A percentile compares a stretch with the other conserved stretches of the same genome.
phyloP scores from a whole-genome alignment of 352 stramenopile genomes.

The Globisporangium sylvaticum region DNA sequence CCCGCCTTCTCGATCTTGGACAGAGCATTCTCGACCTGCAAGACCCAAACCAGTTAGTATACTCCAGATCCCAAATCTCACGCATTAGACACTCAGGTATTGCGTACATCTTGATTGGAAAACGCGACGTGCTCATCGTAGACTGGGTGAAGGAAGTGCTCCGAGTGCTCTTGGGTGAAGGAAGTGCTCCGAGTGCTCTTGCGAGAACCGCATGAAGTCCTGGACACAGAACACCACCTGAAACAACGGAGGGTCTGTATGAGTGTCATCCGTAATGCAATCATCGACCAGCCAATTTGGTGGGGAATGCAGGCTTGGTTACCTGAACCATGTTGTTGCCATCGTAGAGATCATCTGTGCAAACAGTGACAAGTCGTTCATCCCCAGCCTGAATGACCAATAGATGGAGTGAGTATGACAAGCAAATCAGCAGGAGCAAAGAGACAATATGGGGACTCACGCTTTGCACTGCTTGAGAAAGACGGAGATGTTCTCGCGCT shows the following conservation, averaged over 20 bases:
- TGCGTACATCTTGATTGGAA: slow-evolving; percentile 58
- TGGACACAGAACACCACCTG: slow-evolving; percentile 72
- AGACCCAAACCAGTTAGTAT: not conserved
- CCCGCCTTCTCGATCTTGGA: slow-evolving; percentile 65
- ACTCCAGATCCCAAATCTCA: not conserved
- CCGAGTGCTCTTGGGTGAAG: slow-evolving; percentile 48
- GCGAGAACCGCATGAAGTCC: slow-evolving; percentile 68
- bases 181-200: slow-evolving; percentile 36
- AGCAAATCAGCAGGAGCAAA: not conserved
- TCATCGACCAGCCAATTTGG: too few relatives aligned
- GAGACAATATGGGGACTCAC: slow-evolving; percentile 23
- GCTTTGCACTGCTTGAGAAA: slow-evolving; percentile 82
- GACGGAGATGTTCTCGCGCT: slow-evolving; percentile 80
- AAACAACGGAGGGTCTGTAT: not conserved
- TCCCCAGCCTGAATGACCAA: slow-evolving; percentile 48
- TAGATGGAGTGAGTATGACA: not conserved
- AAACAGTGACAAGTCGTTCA: slow-evolving; percentile 82
- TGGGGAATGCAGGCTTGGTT: not conserved
- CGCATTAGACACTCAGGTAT: not conserved
- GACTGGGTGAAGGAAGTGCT: slow-evolving; percentile 42
- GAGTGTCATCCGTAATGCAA: not conserved
- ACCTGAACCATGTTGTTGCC: slow-evolving; percentile 83
- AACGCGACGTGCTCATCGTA: slow-evolving; percentile 41
- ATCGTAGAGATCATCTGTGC: slow-evolving; percentile 81
- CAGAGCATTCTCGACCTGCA: slow-evolving; percentile 62